phyloP scores from a whole-genome alignment of 805 yeast genomes.

The Priceomyces melissophilus region DNA sequence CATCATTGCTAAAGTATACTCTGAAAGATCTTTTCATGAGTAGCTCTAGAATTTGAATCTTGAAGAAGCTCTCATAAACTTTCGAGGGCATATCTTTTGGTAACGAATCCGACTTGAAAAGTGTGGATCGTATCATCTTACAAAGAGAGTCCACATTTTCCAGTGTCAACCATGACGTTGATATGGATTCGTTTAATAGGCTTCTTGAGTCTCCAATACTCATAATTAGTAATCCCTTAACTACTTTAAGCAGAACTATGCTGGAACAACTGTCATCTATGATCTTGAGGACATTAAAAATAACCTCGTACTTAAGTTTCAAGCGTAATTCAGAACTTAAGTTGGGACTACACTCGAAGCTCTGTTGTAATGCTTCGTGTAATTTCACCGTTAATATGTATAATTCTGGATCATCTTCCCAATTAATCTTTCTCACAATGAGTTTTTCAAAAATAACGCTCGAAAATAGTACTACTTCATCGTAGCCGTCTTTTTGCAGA shows the following conservation, averaged over 20 bases:
- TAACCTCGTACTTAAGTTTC: conserved; percentile 16
- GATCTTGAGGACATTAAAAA: conserved; percentile 15
- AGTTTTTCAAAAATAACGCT: conserved; percentile 12
- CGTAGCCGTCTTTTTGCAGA: conserved; percentile 15
- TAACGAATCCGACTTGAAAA: neutral
- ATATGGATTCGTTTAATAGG: neutral
- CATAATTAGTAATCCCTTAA: neutral
- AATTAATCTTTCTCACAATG: too few relatives aligned
- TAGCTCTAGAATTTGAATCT: conserved; percentile 12
- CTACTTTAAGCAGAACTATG: neutral
- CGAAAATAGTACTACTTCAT: conserved; percentile 13
- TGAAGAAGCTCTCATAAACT: conserved; percentile 13
- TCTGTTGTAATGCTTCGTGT: too few relatives aligned
- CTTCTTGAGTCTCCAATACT: too few relatives aligned
- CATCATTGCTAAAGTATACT: neutral
- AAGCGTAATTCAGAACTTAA: too few relatives aligned
- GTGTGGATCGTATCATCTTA: neutral
- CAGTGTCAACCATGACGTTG: neutral
- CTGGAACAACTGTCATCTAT: neutral
- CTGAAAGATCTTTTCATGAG: neutral
- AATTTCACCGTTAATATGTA: too few relatives aligned
- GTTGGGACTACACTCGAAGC: too few relatives aligned
- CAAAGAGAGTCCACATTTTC: conserved; percentile 1
- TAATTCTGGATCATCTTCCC: too few relatives aligned
- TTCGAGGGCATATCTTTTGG: neutral